Conservation (phyloP, 116 monocot species). For the Trichopus zeylanicus region DNA sequence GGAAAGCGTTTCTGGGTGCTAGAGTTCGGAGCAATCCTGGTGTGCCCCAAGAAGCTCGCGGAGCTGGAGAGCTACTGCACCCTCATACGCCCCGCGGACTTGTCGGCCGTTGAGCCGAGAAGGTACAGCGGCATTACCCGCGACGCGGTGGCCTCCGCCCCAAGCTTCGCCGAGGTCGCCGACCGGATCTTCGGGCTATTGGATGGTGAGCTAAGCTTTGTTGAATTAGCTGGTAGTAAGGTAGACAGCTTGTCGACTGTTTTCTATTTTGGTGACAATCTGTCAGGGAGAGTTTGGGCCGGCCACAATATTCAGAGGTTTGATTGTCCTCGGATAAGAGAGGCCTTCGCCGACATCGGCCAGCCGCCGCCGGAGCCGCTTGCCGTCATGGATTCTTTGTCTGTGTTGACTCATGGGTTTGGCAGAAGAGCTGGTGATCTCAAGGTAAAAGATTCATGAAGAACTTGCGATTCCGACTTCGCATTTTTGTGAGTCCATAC, state of each 20-base stretch:
- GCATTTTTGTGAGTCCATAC: too few species aligned
- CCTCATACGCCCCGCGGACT: conserved; percentile 54
- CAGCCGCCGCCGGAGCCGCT: conserved; percentile 53
- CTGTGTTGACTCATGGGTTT: conserved; percentile 50
- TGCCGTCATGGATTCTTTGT: conserved; percentile 69
- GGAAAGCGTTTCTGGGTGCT: conserved; percentile 44
- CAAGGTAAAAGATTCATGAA: conserved; percentile 51
- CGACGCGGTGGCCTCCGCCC: conserved; percentile 48
- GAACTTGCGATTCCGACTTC: too few species aligned
- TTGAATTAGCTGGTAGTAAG: neutral
- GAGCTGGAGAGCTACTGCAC: conserved; percentile 84
- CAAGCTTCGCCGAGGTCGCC: conserved; percentile 61
- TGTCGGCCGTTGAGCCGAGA: conserved; percentile 44
- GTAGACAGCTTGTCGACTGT: too few species aligned
- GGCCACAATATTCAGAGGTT: conserved; percentile 92
- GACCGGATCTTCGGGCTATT: conserved; percentile 54
- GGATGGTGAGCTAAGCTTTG: conserved; percentile 28
- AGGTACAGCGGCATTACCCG: conserved; percentile 59
- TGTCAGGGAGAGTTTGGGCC: conserved; percentile 73
- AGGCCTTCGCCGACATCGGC: conserved; percentile 76
- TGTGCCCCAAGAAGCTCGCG: conserved; percentile 70
- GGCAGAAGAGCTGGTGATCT: conserved; percentile 91
- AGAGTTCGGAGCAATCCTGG: conserved; percentile 82
- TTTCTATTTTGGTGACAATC: neutral
- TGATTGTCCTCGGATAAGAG: conserved; percentile 64